Percentiles rank a stretch among this genome's conserved stretches.
Conservation (phyloP, 2,329 filamentous ascomycete species). For the Chrysosporium queenslandicum region DNA sequence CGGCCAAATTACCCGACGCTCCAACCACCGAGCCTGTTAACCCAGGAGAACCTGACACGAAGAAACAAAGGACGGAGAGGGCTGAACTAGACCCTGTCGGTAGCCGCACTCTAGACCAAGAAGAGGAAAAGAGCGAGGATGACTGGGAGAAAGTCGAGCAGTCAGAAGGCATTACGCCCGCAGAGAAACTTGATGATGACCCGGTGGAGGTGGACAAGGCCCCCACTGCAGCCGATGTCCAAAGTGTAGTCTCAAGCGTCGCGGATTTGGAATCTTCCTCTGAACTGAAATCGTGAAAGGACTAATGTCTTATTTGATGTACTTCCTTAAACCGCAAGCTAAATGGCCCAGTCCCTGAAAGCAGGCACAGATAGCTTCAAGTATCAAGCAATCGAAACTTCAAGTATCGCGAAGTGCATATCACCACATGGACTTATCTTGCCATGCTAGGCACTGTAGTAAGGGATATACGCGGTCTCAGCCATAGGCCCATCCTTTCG, state of each 20-base stretch:
- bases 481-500: no score
- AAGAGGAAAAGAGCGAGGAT: slow-evolving; percentile 27
- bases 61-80: slow-evolving; percentile 42
- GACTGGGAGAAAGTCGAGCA: slow-evolving; percentile 34
- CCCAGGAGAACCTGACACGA: slow-evolving; percentile 36
- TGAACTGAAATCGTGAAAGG: slow-evolving; percentile 12
- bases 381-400: no score
- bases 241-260: slow-evolving; percentile 29
- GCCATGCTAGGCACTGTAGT: no score
- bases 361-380: no score
- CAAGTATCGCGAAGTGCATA: no score
- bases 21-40: slow-evolving; percentile 40
- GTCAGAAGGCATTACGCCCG: slow-evolving; percentile 18
- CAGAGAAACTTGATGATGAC: slow-evolving; percentile 27
- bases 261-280: slow-evolving; percentile 17
- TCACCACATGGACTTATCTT: no score
- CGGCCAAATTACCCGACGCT: slow-evolving; percentile 40
- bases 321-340: no score
- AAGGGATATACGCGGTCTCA: no score
- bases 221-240: slow-evolving; percentile 26
- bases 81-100: slow-evolving; percentile 17
- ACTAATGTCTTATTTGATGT: not conserved
- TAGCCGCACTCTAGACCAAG: slow-evolving; percentile 13
- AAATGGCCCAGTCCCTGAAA: no score
- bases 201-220: slow-evolving; percentile 27